Evolutionary conservation across 441 rosid genomes (phyloP).

Genomic region (Viola pubescens): DNA sequence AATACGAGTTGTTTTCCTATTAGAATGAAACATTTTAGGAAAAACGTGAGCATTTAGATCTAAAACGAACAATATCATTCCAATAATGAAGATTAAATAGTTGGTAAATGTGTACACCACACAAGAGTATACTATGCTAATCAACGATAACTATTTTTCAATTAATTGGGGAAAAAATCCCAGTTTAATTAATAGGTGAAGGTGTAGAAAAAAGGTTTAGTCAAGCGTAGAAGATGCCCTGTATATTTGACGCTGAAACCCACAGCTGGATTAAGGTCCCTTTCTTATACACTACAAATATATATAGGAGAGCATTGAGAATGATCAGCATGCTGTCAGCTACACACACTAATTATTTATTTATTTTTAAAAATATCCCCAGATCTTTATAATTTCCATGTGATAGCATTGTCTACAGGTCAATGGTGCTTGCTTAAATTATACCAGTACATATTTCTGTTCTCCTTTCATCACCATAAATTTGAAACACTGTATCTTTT

Average conservation of each 20-base stretch:
- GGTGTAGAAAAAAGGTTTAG: conserved; percentile 31
- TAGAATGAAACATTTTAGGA: no score
- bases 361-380: conserved; percentile 5
- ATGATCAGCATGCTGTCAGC: conserved; percentile 21
- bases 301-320: conserved; percentile 18
- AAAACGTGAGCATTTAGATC: no score
- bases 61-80: no score
- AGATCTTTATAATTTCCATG: conserved; percentile 26
- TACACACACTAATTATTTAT: background rate
- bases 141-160: background rate
- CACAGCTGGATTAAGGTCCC: conserved; percentile 55
- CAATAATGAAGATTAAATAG: no score
- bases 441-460: background rate
- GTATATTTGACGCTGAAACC: conserved; percentile 27
- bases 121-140: background rate
- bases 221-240: conserved; percentile 39
- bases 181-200: conserved; percentile 33
- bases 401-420: conserved; percentile 30
- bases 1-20: no score
- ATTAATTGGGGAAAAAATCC: conserved; percentile 14
- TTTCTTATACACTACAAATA: conserved; percentile 18
- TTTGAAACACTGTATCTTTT: conserved; percentile 11
- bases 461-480: conserved; percentile 3
- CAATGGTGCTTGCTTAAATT: conserved; percentile 24
- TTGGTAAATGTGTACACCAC: conserved; percentile 6